A percentile compares a stretch with the other conserved stretches of the same genome.
Evolutionary conservation across 208 protist genomes (phyloP).

Genomic region (Balamuthia mandrillaris): DNA sequence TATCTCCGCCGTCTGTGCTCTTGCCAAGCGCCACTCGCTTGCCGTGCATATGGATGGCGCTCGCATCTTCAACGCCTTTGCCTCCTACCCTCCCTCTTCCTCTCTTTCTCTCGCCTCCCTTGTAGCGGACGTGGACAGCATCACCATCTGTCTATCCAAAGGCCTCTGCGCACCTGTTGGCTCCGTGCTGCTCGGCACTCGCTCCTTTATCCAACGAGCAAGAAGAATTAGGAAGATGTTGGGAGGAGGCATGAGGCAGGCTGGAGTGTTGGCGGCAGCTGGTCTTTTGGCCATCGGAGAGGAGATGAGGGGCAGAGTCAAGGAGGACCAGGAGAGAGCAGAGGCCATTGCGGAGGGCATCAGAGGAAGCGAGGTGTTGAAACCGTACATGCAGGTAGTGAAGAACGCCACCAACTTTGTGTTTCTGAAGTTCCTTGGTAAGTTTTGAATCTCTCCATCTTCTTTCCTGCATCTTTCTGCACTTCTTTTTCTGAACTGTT

Average conservation of each 20-base stretch:
- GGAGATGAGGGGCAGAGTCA: neutral
- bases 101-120: constrained; percentile 26
- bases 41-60: constrained; percentile 65
- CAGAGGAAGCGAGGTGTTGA: neutral
- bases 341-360: neutral
- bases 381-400: neutral
- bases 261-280: constrained; percentile 60
- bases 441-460: neutral
- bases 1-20: neutral
- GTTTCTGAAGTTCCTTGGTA: neutral
- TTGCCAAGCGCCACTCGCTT: constrained; percentile 20
- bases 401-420: constrained; percentile 44
- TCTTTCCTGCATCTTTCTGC: neutral
- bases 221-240: constrained; percentile 51
- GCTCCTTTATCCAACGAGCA: constrained; percentile 45
- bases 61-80: constrained; percentile 55
- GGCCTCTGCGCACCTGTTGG: constrained; percentile 63
- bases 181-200: constrained; percentile 47
- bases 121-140: constrained; percentile 7
- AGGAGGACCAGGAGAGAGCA: constrained; percentile 33
- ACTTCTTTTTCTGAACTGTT: neutral
- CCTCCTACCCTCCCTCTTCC: neutral
- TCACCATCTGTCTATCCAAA: constrained; percentile 64
- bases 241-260: constrained; percentile 56
- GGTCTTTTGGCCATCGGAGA: constrained; percentile 50